phyloP scores from a whole-genome alignment of 257 asterid species.

The Capsicum chinense region DNA sequence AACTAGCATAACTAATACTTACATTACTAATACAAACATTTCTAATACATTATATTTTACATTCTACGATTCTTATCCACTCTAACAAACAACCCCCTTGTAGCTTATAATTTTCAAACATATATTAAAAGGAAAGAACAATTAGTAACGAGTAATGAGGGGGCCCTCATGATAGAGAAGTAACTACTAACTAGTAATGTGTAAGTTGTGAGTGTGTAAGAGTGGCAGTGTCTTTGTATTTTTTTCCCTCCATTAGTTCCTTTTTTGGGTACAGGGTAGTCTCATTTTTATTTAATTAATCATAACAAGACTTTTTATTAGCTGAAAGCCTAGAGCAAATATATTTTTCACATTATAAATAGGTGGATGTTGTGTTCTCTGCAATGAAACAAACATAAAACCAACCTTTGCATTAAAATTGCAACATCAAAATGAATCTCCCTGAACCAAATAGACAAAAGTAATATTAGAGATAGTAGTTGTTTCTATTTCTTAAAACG shows the following conservation, averaged over 20 bases:
- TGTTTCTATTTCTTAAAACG: too few relatives aligned
- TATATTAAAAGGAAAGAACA: neutral
- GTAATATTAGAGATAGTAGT: neutral
- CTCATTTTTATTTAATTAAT: neutral
- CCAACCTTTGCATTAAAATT: constrained; percentile 8
- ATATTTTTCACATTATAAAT: neutral
- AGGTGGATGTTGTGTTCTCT: neutral
- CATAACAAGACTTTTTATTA: neutral
- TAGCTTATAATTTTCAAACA: neutral
- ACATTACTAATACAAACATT: too few relatives aligned
- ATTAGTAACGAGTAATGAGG: neutral
- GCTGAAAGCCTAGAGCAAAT: constrained; percentile 24
- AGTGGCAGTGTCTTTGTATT: constrained; percentile 23
- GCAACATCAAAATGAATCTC: constrained; percentile 6
- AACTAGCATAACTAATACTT: too few relatives aligned
- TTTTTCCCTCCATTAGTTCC: neutral
- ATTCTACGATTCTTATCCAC: too few relatives aligned
- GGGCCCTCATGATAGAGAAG: constrained; percentile 16
- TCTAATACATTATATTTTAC: too few relatives aligned
- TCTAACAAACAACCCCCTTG: too few relatives aligned
- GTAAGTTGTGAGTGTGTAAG: constrained; percentile 23
- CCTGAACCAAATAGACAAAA: constrained; percentile 25
- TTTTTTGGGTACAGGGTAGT: constrained; percentile 12
- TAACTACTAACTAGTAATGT: neutral
- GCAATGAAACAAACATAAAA: constrained; percentile 13